Conservation (phyloP, 495 filamentous ascomycete genomes). For the Aspergillus olivimuriae region DNA sequence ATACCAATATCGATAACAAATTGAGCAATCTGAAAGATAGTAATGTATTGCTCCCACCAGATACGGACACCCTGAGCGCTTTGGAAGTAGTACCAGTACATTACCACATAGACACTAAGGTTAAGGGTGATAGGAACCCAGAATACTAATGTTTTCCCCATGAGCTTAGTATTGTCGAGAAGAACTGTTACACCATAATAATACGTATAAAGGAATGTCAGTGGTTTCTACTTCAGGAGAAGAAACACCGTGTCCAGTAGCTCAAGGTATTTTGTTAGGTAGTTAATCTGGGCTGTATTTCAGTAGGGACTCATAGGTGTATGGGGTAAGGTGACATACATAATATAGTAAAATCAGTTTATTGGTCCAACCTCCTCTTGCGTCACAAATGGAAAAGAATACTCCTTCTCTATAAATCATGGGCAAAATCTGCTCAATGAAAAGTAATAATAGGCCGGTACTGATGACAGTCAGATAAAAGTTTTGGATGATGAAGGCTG, state of each 20-base stretch:
- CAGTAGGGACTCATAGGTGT: background rate
- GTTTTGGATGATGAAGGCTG: slow-evolving; percentile 62
- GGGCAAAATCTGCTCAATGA: slow-evolving; percentile 55
- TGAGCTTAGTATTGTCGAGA: slow-evolving; percentile 61
- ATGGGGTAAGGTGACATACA: slow-evolving; percentile 31
- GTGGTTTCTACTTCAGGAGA: slow-evolving; percentile 62
- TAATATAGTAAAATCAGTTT: slow-evolving; percentile 59
- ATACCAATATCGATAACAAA: slow-evolving; percentile 47
- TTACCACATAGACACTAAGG: slow-evolving; percentile 57
- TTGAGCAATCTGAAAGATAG: slow-evolving; percentile 47
- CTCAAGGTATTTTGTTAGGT: slow-evolving; percentile 63
- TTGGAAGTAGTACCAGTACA: slow-evolving; percentile 59
- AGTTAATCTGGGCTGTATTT: slow-evolving; percentile 43
- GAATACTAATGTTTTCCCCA: slow-evolving; percentile 56
- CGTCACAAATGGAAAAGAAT: slow-evolving; percentile 56
- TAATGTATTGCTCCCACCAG: slow-evolving; percentile 55
- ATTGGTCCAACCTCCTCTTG: slow-evolving; percentile 56
- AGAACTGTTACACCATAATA: slow-evolving; percentile 63
- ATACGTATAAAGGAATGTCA: slow-evolving; percentile 64
- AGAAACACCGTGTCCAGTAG: slow-evolving; percentile 61
- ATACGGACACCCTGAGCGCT: slow-evolving; percentile 48
- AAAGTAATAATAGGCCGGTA: slow-evolving; percentile 49
- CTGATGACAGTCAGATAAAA: slow-evolving; percentile 54
- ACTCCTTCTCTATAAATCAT: slow-evolving; percentile 50
- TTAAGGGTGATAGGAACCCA: slow-evolving; percentile 62